Evolutionary conservation across 2,329 filamentous ascomycete genomes (phyloP).

Genomic region (Domatiomyces globalis): DNA sequence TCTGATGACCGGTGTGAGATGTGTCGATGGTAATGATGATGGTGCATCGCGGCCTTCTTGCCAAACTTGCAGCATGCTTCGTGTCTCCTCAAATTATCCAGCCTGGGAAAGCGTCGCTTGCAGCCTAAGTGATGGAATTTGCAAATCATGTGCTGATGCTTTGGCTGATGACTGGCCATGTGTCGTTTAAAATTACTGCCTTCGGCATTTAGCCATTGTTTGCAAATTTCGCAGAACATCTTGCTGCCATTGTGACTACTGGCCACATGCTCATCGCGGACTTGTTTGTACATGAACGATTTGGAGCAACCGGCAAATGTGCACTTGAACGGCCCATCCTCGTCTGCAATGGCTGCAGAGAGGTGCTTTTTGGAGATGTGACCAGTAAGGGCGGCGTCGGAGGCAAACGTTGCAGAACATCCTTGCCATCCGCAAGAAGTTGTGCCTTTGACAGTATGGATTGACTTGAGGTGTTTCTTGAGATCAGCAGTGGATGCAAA

Average conservation of each 20-base stretch:
- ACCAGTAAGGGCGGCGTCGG: constrained; percentile 17
- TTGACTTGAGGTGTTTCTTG: constrained; percentile 17
- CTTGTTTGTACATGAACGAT: constrained; percentile 19
- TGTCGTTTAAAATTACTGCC: constrained; percentile 17
- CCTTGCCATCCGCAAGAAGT: constrained; percentile 15
- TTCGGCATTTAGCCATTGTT: constrained; percentile 17
- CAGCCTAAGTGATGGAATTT: constrained; percentile 17
- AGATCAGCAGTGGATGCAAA: constrained; percentile 16
- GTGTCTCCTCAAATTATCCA: constrained; percentile 17
- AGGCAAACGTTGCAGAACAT: constrained; percentile 14
- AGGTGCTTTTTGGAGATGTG: constrained; percentile 19
- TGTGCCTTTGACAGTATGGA: constrained; percentile 15
- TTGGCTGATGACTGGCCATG: constrained; percentile 17
- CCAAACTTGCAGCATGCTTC: constrained; percentile 18
- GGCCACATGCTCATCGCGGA: constrained; percentile 16
- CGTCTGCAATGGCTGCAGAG: constrained; percentile 1
- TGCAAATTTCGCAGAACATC: constrained; percentile 17
- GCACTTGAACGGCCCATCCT: constrained; percentile 16
- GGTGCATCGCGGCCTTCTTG: constrained; percentile 13
- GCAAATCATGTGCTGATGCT: constrained; percentile 17
- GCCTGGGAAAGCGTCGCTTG: constrained; percentile 15
- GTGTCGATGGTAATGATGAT: constrained; percentile 8
- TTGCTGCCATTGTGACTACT: constrained; percentile 15
- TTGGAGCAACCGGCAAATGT: constrained; percentile 17
- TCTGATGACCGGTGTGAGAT: background rate